phyloP scores from a whole-genome alignment of 106 monocot species.

The Ottelia alismoides region DNA sequence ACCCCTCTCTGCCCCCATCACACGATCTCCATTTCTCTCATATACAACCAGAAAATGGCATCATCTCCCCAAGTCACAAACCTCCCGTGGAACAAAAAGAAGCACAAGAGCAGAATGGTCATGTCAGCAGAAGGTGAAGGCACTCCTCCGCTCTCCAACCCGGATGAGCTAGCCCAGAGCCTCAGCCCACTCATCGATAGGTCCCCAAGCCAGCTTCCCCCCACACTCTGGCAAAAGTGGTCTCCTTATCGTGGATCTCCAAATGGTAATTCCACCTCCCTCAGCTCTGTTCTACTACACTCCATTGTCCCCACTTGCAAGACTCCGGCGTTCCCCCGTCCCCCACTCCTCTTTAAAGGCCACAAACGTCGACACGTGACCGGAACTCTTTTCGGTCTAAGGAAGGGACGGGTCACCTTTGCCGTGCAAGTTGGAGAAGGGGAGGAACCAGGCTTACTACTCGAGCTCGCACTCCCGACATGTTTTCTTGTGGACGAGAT shows the following conservation, averaged over 20 bases:
- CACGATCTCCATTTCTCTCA: no score
- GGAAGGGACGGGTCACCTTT: conserved; percentile 35
- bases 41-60: no score
- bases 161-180: conserved; percentile 2
- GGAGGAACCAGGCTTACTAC: conserved; percentile 21
- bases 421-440: conserved; percentile 28
- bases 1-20: no score
- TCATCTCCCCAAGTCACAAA: no score
- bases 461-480: conserved; percentile 37
- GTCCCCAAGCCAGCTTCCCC: not conserved
- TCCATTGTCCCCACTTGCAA: conserved; percentile 14
- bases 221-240: not conserved
- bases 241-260: not conserved
- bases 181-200: conserved; percentile 8
- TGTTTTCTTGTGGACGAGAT: conserved; percentile 42
- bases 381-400: conserved; percentile 47
- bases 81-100: no score
- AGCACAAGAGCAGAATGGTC: no score
- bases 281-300: conserved; percentile 15
- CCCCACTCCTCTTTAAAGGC: not conserved
- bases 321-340: conserved; percentile 10
- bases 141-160: no score
- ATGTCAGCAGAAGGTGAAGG: no score
- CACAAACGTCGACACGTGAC: conserved; percentile 13
- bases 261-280: conserved; percentile 1